phyloP scores from a whole-genome alignment of 441 rosid species.

The Populus hybrid region DNA sequence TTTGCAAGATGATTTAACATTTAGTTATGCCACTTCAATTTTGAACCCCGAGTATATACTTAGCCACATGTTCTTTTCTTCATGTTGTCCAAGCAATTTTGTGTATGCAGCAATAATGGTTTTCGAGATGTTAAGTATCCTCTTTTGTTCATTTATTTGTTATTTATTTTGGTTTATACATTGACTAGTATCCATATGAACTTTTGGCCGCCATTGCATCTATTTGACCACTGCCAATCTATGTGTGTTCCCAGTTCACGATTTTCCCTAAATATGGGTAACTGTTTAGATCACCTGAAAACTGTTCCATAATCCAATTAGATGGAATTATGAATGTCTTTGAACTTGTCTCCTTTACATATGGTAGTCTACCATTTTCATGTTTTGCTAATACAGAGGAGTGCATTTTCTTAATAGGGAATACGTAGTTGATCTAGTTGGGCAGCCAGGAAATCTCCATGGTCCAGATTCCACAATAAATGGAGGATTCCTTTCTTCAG shows the following conservation, averaged over 20 bases:
- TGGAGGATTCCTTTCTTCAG: constrained; percentile 51
- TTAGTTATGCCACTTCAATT: not conserved
- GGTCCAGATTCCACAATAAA: constrained; percentile 89
- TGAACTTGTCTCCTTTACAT: not conserved
- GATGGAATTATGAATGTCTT: not conserved
- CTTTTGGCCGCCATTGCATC: not conserved
- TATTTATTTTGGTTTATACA: not conserved
- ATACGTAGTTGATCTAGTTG: constrained; percentile 92
- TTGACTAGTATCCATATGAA: not conserved
- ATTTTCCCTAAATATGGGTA: too few species aligned
- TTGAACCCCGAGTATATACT: not conserved
- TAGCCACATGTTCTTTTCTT: not conserved
- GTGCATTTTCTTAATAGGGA: constrained; percentile 56
- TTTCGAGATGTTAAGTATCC: not conserved
- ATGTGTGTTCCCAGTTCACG: not conserved
- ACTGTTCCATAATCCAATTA: not conserved
- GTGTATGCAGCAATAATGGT: not conserved
- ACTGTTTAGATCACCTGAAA: not conserved
- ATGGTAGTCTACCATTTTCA: not conserved
- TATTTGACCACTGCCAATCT: not conserved
- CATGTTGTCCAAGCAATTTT: not conserved
- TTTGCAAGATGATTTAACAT: not conserved
- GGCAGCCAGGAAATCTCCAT: constrained; percentile 85
- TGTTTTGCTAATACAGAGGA: constrained; percentile 5
- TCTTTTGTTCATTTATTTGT: not conserved